Base-by-base conservation (phyloP, 2,329 filamentous ascomycete species). In the Harringtonia lauricola region DNA sequence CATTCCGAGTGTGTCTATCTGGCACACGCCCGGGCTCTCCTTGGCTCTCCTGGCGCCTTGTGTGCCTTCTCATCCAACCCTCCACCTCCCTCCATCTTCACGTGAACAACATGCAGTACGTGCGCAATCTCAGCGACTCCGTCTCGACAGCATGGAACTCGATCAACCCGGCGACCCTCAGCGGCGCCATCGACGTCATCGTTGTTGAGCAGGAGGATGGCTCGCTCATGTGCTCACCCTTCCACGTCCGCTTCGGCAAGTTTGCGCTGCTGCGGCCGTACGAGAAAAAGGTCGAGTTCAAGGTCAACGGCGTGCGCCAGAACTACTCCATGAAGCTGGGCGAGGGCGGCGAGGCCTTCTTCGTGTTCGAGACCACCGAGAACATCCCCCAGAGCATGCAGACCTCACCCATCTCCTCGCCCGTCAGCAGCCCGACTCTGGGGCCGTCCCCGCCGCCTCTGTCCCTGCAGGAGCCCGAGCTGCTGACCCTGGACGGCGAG, bases 91-190 rank as follows among this genome's bases (percentile, higher is more conserved):
- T 31, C 12, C n/a, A 9, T 33, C 43, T 2, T 19, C 13, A 13
- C 30, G 30, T 4, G 22, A 31, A n/a, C 59, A 70, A 62, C 50
- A 96, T 96, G 92, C 89, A 96, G 73, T 96, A 96, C 84, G 89
- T 96, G 54, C 79, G 92, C 54, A 94, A 89, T 59, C 78, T 96
- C 56, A 92, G 87, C 64, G 89, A 89, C 61, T 94, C 88, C 42
- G 90, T 98, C 56, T 94, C 89, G 55, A 95, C 92, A 68, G 90
- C 92, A 63, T 98, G 92, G 92, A 98, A 98, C 66, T 95, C 89
- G 22, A 94, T 98, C 72, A 98, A 98, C 64, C 92, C 92, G 41
- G 88, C 92, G 36, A 98, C 92, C 13, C 77, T 98, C 45, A 95
- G 87, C 67, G 92, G 92, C 58, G 92, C 92, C 58, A 96, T 98